Conservation (phyloP, 1,284 basidiomycete genomes). For the Sphagnurus paluster region DNA sequence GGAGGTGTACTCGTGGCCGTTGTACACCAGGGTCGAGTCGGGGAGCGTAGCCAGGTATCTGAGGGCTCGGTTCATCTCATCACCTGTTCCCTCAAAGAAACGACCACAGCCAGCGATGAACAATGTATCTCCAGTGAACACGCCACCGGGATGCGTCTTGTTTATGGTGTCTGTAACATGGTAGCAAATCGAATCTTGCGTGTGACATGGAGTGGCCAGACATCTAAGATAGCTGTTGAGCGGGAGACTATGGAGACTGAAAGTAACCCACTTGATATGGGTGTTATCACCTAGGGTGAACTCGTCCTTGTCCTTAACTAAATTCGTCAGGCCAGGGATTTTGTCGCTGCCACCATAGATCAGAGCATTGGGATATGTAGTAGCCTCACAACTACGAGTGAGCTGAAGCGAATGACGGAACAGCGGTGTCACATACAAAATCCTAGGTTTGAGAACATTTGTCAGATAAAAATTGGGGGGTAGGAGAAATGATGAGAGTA, state of each 20-base stretch:
- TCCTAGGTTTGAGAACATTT: slow-evolving; percentile 32
- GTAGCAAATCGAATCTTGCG: slow-evolving; percentile 95
- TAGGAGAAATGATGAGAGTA: slow-evolving; percentile 4
- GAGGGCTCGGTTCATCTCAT: slow-evolving; percentile 84
- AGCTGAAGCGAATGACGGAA: too few relatives aligned
- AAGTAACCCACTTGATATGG: slow-evolving; percentile 58
- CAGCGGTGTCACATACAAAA: slow-evolving; percentile 65
- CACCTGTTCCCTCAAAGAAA: slow-evolving; percentile 91
- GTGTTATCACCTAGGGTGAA: slow-evolving; percentile 75
- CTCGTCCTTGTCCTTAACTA: slow-evolving; percentile 79
- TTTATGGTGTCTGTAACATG: slow-evolving; percentile 63
- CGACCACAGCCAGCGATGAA: slow-evolving; percentile 95
- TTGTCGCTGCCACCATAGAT: slow-evolving; percentile 86
- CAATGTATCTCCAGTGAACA: slow-evolving; percentile 96
- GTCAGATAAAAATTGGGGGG: slow-evolving; percentile 5
- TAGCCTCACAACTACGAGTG: slow-evolving; percentile 44
- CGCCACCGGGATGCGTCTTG: slow-evolving; percentile 61
- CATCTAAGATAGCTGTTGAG: slow-evolving; percentile 47
- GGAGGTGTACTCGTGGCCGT: slow-evolving; percentile 91
- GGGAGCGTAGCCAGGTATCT: slow-evolving; percentile 79
- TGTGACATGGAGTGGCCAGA: slow-evolving; percentile 93
- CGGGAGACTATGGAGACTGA: not conserved
- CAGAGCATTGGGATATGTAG: slow-evolving; percentile 62
- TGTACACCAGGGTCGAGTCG: slow-evolving; percentile 80
- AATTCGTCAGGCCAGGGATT: slow-evolving; percentile 66